These are phyloP conservation scores for Backusella luteola DNA, from an alignment of 192 early-diverging fungal genomes.

Conservation along the genomic window DNA sequence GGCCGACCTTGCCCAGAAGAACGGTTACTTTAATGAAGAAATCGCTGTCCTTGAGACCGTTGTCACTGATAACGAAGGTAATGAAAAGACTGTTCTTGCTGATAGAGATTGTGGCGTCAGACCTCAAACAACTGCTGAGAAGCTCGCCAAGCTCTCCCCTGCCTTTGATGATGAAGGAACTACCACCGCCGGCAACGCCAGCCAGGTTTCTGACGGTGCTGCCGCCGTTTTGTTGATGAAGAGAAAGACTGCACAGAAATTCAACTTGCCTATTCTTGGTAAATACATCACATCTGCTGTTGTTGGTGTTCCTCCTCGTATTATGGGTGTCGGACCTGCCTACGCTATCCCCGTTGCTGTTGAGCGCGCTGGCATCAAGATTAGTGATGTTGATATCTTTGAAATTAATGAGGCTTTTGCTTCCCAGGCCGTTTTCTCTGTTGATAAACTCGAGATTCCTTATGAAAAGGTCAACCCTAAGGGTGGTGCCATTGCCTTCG, in stretches of 20 bases:
- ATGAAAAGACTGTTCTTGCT: conserved; percentile 62
- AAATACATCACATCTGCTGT: conserved; percentile 70
- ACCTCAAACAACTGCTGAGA: conserved; percentile 70
- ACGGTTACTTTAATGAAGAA: conserved; percentile 63
- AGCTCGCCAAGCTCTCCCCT: conserved; percentile 84
- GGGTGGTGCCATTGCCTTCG: conserved; percentile 94
- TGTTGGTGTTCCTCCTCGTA: conserved; percentile 70
- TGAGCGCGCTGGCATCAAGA: conserved; percentile 55
- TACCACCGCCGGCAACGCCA: conserved; percentile 89
- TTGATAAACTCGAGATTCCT: conserved; percentile 72
- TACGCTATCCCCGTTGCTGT: conserved; percentile 79
- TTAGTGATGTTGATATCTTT: conserved; percentile 69
- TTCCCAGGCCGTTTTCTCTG: conserved; percentile 81
- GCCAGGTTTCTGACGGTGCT: conserved; percentile 78
- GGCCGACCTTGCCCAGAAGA: conserved; percentile 65
- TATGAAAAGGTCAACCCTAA: conserved; percentile 86
- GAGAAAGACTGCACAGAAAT: conserved; percentile 54
- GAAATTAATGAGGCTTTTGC: conserved; percentile 84
- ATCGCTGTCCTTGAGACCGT: conserved; percentile 50
- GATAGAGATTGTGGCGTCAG: conserved; percentile 63
- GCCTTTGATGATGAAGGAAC: conserved; percentile 87
- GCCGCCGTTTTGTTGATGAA: conserved; percentile 75
- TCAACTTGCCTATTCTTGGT: conserved; percentile 50
- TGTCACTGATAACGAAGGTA: conserved; percentile 64
- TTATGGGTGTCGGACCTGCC: conserved; percentile 94